Evolutionary conservation across 2,329 filamentous ascomycete genomes (phyloP).

Genomic region (Ilyonectria sp.): DNA sequence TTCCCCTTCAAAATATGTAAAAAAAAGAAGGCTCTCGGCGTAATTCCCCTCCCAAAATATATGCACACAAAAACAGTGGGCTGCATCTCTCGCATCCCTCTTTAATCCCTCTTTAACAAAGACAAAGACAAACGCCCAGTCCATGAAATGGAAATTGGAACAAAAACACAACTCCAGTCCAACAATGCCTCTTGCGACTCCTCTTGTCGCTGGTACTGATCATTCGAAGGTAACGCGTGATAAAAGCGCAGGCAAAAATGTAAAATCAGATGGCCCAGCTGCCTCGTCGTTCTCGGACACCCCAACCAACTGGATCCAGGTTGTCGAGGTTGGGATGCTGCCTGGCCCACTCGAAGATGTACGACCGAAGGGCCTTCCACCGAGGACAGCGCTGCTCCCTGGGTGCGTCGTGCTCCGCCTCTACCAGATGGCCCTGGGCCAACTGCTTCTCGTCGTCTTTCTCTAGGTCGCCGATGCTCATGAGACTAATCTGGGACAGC

Average conservation of each 20-base stretch:
- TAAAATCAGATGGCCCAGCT: slow-evolving; percentile 77
- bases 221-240: not conserved
- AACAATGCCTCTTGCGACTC: slow-evolving; percentile 14
- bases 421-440: slow-evolving; percentile 81
- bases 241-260: slow-evolving; percentile 7
- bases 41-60: not conserved
- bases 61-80: slow-evolving; percentile 6
- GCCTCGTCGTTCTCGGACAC: slow-evolving; percentile 75
- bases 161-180: slow-evolving; percentile 10
- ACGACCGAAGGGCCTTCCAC: slow-evolving; percentile 87
- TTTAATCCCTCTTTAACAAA: not conserved
- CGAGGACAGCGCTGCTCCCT: slow-evolving; percentile 73
- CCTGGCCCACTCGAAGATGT: slow-evolving; percentile 90
- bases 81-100: slow-evolving; percentile 7
- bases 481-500: slow-evolving; percentile 83
- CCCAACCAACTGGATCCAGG: slow-evolving; percentile 75
- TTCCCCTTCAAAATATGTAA: not conserved
- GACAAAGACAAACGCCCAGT: slow-evolving; percentile 16
- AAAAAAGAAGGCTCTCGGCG: not conserved
- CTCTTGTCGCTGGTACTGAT: not conserved
- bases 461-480: slow-evolving; percentile 78
- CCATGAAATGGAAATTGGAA: slow-evolving; percentile 11
- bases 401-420: slow-evolving; percentile 61
- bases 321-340: slow-evolving; percentile 84
- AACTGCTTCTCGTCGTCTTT: slow-evolving; percentile 75